A percentile compares a stretch with the other conserved stretches of the same genome.
These are phyloP conservation scores for Podospora pseudocomata DNA, from an alignment of 495 filamentous ascomycete genomes.

Conservation along the genomic window DNA sequence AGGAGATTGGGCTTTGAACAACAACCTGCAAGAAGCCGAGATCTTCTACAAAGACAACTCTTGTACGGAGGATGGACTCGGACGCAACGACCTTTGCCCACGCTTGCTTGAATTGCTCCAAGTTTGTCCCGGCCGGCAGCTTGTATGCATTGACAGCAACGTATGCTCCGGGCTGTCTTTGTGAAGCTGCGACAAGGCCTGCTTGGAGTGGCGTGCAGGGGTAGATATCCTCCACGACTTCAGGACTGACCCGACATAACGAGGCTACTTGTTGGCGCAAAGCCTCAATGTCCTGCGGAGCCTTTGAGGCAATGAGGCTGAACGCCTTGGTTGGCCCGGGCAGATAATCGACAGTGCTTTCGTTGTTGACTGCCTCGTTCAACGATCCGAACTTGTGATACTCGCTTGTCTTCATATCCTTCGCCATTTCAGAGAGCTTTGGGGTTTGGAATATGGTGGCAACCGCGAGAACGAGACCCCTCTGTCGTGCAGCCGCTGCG, in stretches of 20 bases:
- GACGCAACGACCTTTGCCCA: conserved; percentile 53
- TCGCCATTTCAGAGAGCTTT: conserved; percentile 46
- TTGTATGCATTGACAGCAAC: conserved; percentile 48
- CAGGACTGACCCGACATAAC: conserved; percentile 23
- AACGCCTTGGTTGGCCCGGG: conserved; percentile 16
- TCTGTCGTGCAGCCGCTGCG: conserved; percentile 51
- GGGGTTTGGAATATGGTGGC: conserved; percentile 49
- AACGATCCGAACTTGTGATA: background rate
- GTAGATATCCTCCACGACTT: conserved; percentile 50
- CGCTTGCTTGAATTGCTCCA: conserved; percentile 49
- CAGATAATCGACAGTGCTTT: background rate
- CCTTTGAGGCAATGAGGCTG: conserved; percentile 13
- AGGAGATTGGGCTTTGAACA: conserved; percentile 13
- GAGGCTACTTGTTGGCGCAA: conserved; percentile 17
- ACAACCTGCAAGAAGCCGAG: conserved; percentile 26
- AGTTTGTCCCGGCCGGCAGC: conserved; percentile 42
- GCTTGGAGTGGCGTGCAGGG: conserved; percentile 63
- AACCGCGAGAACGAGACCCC: conserved; percentile 52
- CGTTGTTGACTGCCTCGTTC: background rate
- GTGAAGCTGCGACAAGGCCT: conserved; percentile 49
- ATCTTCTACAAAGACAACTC: conserved; percentile 20
- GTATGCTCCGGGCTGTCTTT: conserved; percentile 50
- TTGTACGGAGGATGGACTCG: conserved; percentile 49
- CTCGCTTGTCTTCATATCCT: conserved; percentile 5
- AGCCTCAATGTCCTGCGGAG: background rate